Evolutionary conservation across 2,329 filamentous ascomycete species (phyloP), one percentile per base, ranked within the genome.

Genomic region (Thermoascus crustaceus): DNA sequence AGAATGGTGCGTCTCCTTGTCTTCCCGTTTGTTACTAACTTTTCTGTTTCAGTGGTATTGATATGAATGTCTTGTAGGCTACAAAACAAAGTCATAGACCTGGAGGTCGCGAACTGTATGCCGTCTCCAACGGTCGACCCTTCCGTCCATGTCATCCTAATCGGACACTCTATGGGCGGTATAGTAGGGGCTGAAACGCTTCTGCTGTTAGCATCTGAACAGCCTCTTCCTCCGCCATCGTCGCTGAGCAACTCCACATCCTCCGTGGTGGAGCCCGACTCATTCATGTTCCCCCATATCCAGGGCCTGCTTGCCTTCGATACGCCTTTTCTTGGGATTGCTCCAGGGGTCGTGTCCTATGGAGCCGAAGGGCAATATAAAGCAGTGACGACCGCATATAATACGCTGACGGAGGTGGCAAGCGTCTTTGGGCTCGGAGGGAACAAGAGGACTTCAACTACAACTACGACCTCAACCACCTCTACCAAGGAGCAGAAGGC

Each of bases 131-230:
- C 85, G 0, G 73, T 94, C 44, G 85, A 93, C 42, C 86, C 87
- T 4, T 86, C 82, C 0, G 85, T 94, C 13, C 80, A 79, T 52
- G 82, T 83, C 18, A 73, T 94, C 30, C 73, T 95, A 10, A 68
- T 93, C 38, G 88, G 88, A 16, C 88, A 95, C 59, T 88, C 82
- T 6, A 95, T 83, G 84, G 84, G 84, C 48, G 91, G 91, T 49
- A 95, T 96, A 50, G 87, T 96, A 30, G 89, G 86, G 7, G 89
- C 87, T 21, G 91, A 96, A 56, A 82, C 86, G 9, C 71, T 89
- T 43, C 75, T 95, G 48, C 73, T 80, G 25, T 73, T 96, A 34
- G 63, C 84, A 27, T 73, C 78, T 40, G 84, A 85, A 46, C 69
- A 77, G 40, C 69, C 73, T 46, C 60, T 68, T 30, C 55, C 58